Percentiles rank a stretch among this genome's conserved stretches.
Evolutionary conservation across 2,329 filamentous ascomycete species (phyloP).

Genomic region (Calonectria naviculata): DNA sequence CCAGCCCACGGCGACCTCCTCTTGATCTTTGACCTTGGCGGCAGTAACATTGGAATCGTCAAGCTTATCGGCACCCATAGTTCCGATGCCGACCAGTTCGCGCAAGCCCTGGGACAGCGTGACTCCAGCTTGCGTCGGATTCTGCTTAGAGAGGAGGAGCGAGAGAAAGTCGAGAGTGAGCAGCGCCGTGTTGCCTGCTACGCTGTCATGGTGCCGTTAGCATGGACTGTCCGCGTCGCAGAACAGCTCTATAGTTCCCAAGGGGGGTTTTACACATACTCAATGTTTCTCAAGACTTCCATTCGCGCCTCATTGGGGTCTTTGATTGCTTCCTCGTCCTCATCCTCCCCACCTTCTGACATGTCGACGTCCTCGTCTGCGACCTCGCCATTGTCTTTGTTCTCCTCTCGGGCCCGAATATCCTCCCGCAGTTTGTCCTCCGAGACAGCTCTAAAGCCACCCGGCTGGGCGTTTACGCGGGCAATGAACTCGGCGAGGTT

Average conservation of each 20-base stretch:
- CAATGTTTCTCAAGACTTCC: constrained; percentile 68
- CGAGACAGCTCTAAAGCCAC: constrained; percentile 83
- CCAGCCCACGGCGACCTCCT: constrained; percentile 74
- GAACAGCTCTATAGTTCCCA: neutral
- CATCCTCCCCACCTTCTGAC: constrained; percentile 54
- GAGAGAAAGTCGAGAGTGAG: constrained; percentile 86
- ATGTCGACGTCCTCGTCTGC: constrained; percentile 59
- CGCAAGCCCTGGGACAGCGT: constrained; percentile 80
- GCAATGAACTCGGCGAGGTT: constrained; percentile 80
- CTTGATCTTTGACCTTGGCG: constrained; percentile 66
- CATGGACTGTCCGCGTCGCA: neutral
- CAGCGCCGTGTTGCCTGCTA: constrained; percentile 66
- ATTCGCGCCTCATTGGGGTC: constrained; percentile 63
- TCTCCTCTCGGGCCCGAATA: constrained; percentile 59
- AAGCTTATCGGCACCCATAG: constrained; percentile 75
- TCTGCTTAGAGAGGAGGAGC: constrained; percentile 83
- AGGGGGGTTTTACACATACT: constrained; percentile 54
- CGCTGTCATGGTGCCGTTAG: constrained; percentile 35
- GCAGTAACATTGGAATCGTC: constrained; percentile 69
- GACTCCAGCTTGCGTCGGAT: constrained; percentile 74
- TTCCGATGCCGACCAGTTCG: constrained; percentile 78
- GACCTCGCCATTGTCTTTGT: constrained; percentile 57
- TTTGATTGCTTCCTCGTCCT: constrained; percentile 55
- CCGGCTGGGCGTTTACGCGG: constrained; percentile 81
- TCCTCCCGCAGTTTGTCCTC: constrained; percentile 79